Conservation (phyloP, 2,329 filamentous ascomycete genomes). For the Alternaria gaisen region DNA sequence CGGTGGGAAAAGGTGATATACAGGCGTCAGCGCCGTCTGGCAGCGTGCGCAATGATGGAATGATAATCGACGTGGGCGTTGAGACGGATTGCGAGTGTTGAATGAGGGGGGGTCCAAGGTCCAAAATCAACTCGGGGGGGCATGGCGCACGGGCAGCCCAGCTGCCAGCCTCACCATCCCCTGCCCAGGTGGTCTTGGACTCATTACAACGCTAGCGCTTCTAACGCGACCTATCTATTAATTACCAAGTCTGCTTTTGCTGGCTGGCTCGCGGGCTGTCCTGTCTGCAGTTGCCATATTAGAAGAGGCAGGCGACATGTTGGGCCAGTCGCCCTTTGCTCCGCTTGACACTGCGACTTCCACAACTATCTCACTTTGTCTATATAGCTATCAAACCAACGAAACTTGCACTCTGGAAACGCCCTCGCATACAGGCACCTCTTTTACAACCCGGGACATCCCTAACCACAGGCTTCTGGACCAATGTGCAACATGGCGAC, state of each 20-base stretch:
- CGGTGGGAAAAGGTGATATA: conserved; percentile 20
- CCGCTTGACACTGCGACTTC: background rate
- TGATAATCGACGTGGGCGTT: conserved; percentile 39
- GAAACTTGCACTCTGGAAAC: background rate
- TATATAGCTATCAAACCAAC: background rate
- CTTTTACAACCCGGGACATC: conserved; percentile 10
- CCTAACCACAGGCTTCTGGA: conserved; percentile 16
- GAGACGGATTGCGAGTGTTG: conserved; percentile 4
- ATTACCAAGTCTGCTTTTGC: conserved; percentile 5
- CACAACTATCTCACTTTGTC: background rate
- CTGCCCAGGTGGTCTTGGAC: conserved; percentile 20
- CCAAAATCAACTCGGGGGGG: background rate
- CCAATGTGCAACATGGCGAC: conserved; percentile 40
- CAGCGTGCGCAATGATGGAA: conserved; percentile 38
- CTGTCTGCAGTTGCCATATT: background rate
- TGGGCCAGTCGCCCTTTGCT: background rate
- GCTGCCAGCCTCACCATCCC: conserved; percentile 9
- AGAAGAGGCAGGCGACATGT: background rate
- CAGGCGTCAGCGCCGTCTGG: conserved; percentile 20
- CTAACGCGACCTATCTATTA: conserved; percentile 16
- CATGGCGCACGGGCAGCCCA: conserved; percentile 9
- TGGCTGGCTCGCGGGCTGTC: background rate
- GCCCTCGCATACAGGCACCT: background rate
- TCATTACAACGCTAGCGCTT: conserved; percentile 21
- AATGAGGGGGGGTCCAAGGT: background rate